These are phyloP conservation scores for Aspergillus mulundensis DNA, from an alignment of 495 filamentous ascomycete species.

Conservation along the genomic window DNA sequence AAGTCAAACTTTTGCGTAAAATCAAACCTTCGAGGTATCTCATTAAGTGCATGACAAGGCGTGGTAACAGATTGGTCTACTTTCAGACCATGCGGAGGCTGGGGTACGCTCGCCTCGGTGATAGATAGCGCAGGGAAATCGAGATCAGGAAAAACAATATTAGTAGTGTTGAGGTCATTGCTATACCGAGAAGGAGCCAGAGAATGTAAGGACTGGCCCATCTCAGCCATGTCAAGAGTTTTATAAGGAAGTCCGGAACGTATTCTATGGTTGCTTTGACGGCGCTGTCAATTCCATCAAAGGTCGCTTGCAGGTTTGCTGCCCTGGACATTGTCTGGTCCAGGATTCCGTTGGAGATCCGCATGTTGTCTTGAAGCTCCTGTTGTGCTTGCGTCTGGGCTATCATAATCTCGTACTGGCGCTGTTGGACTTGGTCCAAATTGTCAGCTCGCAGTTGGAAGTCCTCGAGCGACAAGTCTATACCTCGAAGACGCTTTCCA, in stretches of 20 bases:
- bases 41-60: not conserved
- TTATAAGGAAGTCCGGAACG: constrained; percentile 16
- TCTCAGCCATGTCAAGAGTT: constrained; percentile 18
- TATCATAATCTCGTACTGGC: constrained; percentile 33
- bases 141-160: not conserved
- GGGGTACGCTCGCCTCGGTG: too few species aligned
- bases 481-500: constrained; percentile 32
- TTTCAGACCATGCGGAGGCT: not conserved
- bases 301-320: constrained; percentile 35
- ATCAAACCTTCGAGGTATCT: not conserved
- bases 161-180: too few species aligned
- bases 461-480: constrained; percentile 33
- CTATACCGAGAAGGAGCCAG: too few species aligned
- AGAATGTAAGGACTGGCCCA: not conserved
- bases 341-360: constrained; percentile 36
- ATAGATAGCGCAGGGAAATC: not conserved
- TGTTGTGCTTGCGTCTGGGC: constrained; percentile 33
- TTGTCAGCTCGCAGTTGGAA: constrained; percentile 33
- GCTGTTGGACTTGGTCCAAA: constrained; percentile 34
- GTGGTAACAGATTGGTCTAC: not conserved
- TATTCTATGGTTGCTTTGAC: constrained; percentile 25
- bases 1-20: not conserved
- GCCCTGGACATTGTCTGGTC: constrained; percentile 35
- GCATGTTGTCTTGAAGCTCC: constrained; percentile 28
- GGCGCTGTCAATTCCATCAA: constrained; percentile 33